These are phyloP conservation scores for Xylaria castorea DNA, from an alignment of 495 filamentous ascomycete genomes.

Conservation along the genomic window DNA sequence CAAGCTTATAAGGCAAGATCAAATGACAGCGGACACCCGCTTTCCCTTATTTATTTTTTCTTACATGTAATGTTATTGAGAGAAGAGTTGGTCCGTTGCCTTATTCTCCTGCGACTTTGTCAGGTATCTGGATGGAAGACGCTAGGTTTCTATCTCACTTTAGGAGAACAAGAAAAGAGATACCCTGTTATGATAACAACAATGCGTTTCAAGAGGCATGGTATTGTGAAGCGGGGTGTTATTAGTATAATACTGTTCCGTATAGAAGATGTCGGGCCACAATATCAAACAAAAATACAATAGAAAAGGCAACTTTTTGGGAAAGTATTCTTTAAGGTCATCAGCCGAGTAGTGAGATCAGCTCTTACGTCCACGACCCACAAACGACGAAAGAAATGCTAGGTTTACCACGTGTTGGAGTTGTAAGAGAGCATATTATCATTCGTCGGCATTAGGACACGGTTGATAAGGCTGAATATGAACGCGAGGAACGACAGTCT, in stretches of 20 bases:
- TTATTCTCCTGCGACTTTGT: not conserved
- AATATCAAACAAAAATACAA: not conserved
- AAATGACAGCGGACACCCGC: not conserved
- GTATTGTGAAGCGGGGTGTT: not conserved
- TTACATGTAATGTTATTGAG: not conserved
- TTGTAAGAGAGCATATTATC: not conserved
- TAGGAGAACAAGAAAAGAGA: conserved; percentile 1
- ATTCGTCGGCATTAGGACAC: not conserved
- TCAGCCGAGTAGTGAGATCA: not conserved
- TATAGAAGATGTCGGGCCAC: not conserved
- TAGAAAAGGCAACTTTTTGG: not conserved
- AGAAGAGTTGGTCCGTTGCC: not conserved
- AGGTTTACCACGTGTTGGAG: not conserved
- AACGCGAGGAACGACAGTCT: not conserved
- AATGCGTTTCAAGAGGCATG: not conserved
- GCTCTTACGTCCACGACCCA: not conserved
- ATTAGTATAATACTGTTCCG: too few species aligned
- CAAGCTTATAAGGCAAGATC: not conserved
- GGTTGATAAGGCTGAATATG: not conserved
- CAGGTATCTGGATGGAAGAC: not conserved
- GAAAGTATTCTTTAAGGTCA: not conserved
- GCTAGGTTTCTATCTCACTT: not conserved
- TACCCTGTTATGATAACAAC: conserved; percentile 16
- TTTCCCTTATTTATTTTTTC: not conserved
- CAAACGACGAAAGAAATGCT: not conserved